A percentile compares a stretch with the other conserved stretches of the same genome.
phyloP scores from a whole-genome alignment of 169 alveolate genomes.

The Plasmodium ovale region DNA sequence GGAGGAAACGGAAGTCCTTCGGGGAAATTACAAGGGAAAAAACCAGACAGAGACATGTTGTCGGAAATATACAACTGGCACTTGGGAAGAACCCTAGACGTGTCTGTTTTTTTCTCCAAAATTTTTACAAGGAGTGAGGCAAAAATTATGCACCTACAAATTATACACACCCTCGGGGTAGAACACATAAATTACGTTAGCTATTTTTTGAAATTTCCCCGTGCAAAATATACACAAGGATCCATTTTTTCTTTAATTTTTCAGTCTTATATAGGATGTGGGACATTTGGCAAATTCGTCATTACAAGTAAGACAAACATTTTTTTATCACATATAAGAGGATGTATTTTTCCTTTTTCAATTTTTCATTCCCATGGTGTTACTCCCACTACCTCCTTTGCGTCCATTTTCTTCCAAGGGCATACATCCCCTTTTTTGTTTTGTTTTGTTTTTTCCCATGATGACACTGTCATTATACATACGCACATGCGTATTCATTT shows the following conservation, averaged over 20 bases:
- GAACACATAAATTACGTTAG: neutral
- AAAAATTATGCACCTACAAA: conserved; percentile 13
- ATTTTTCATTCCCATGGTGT: neutral
- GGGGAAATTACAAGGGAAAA: neutral
- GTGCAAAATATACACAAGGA: neutral
- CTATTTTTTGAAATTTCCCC: neutral
- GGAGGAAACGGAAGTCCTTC: neutral
- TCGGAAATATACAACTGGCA: conserved; percentile 71
- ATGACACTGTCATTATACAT: neutral
- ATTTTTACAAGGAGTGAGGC: conserved; percentile 57
- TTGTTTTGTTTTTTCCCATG: neutral
- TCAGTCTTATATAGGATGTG: conserved; percentile 72
- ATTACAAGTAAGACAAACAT: conserved; percentile 46
- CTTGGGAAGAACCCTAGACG: conserved; percentile 55
- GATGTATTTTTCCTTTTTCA: neutral
- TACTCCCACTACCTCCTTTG: no score
- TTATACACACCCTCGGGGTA: neutral
- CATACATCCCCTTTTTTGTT: no score
- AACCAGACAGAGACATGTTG: conserved; percentile 3
- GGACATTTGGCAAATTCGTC: conserved; percentile 74
- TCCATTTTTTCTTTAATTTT: conserved; percentile 5
- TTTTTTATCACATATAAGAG: neutral
- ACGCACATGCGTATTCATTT: neutral
- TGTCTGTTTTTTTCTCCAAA: conserved; percentile 61
- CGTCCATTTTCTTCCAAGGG: no score